Base-by-base conservation (phyloP, 345 rosid genomes). In the Populus tremula region DNA sequence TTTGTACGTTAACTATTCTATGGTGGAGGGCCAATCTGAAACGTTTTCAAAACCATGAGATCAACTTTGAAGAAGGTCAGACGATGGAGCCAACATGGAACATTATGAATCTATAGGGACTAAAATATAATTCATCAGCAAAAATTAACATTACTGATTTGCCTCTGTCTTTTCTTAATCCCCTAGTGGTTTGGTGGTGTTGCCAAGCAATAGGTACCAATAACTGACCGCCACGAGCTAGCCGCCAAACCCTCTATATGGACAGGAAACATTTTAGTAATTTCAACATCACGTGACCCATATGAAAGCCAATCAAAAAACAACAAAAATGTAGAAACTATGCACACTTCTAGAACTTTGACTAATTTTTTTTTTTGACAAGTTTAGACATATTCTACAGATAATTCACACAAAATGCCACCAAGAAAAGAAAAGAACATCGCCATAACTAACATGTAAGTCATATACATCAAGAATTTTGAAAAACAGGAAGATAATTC, bases 401-500 rank as follows among this genome's bases (percentile, higher is more conserved):
- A 2, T 1, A 56, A 76, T 68, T 76, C 56, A 68, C 73, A 41
- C 43, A 59, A 77, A 56, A 18, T 59, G 65, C 68, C 69, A 39
- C 49, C 6, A 53, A 53, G n/a, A 53, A 17, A 49, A 2, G 14
- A 49, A 18, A 54, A 53, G 56, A 39, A 4, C 20, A 71, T 18
- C 41, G 20, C 9, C 74, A 69, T 14, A 1, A 27, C 65, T 45
- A 69, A 6, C 45, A 23, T 59, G 23, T 23, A 43, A 43, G 47
- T 43, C 12, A 43, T 12, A 43, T 13, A 3, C 12, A 43, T 0
- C 2, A 11, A 43, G 12, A 43, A 43, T 10, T 43, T 38, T 5
- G 39, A 38, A 6, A 38, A 38, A 38, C 8, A 38, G 39, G 47
- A 43, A 13, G 11, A 11, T 2, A 10, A 10, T 0, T 10, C 45